Base-by-base conservation (phyloP, 192 early-diverging fungal species). In the Coemansia sp. region DNA sequence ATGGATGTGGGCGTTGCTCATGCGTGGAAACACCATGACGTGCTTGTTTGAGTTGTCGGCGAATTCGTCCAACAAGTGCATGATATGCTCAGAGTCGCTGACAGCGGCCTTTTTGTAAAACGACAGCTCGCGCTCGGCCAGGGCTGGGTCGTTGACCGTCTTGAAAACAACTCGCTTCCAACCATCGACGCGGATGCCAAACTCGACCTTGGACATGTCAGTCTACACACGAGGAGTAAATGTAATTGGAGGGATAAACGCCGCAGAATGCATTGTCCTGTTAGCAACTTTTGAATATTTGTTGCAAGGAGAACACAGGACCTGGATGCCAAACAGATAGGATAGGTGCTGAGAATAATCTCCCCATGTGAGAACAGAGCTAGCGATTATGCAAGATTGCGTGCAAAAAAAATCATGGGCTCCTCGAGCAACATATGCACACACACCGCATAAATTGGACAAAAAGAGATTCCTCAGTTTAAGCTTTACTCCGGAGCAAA, bases 161-260 rank as follows among this genome's bases (percentile, higher is more conserved):
- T 90, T 90, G 70, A 90, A 88, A 37, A 85, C 87, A 38, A 90
- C 68, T 2, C 84, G 85, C 71, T 73, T 80, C 70, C 84, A 85
- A 35, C 85, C 86, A 22, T 82, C 69, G 35, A 86, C 81, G 43
- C 85, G 77, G 62, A 86, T 87, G 44, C 87, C 89, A 72, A 90
- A 88, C 62, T 90, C 86, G 52, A 90, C 78, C 56, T 79, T 80
- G 53, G 85, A 86, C 60, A 84, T 72, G 47, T 84, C 85, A 18
- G 85, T 86, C 78, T 79, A 84, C 61, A 67, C 20, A 61, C 34
- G 34, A 16, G 37, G 41, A 64, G 59, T 7, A 69, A 32, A 58
- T 59, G 12, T 16, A 13, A 56, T 56, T 56, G 53, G 59, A 41
- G 22, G 43, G 29, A 56, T 56, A 56, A 56, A 56, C 53, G 4